Evolutionary conservation across 768 basidiomycete genomes (phyloP).

Genomic region (Porphyrellus cyaneotinctus): DNA sequence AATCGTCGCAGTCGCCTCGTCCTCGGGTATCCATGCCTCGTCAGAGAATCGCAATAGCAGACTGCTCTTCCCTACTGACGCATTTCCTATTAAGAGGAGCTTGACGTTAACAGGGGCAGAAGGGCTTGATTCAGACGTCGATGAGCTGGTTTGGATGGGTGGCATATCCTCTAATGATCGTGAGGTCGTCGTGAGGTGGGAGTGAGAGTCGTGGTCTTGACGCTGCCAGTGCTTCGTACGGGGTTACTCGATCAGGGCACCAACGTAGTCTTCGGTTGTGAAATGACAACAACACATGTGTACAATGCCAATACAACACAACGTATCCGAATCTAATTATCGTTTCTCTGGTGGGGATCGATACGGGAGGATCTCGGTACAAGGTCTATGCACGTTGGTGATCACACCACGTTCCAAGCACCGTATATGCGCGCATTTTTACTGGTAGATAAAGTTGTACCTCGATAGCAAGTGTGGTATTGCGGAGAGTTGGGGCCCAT

Average conservation of each 20-base stretch:
- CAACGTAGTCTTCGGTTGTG: background rate
- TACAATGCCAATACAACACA: background rate
- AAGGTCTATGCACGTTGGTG: background rate
- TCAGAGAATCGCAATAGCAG: conserved; percentile 93
- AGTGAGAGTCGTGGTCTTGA: background rate
- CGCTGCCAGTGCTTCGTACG: conserved; percentile 19
- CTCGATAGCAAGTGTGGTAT: conserved; percentile 89
- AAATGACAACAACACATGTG: conserved; percentile 10
- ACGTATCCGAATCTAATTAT: background rate
- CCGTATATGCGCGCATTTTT: background rate
- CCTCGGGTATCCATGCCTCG: conserved; percentile 90
- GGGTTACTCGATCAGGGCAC: conserved; percentile 19
- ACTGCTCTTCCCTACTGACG: conserved; percentile 91
- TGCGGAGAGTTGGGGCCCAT: conserved; percentile 91
- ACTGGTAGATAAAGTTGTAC: conserved; percentile 82
- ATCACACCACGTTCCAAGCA: background rate
- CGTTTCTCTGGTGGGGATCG: no score
- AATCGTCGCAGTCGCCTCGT: conserved; percentile 83
- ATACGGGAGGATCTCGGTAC: no score
- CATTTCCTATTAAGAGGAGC: conserved; percentile 80
- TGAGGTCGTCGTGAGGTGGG: conserved; percentile 1
- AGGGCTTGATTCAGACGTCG: conserved; percentile 25
- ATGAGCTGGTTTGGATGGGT: conserved; percentile 18
- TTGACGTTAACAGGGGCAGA: conserved; percentile 61
- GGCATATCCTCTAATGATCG: conserved; percentile 10